phyloP scores from a whole-genome alignment of 192 early-diverging fungal genomes.

The Dissophora ornata region DNA sequence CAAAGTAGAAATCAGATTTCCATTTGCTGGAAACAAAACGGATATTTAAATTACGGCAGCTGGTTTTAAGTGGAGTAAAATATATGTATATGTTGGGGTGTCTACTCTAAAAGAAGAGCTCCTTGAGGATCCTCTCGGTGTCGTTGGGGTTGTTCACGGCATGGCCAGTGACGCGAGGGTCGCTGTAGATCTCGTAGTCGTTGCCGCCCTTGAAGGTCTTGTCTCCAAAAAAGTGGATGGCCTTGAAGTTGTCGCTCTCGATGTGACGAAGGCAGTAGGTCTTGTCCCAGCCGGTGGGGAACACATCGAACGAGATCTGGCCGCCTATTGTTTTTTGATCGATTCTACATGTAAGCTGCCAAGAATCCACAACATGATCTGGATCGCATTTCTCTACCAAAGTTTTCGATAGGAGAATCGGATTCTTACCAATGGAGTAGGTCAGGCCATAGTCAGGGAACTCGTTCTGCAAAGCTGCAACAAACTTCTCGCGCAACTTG shows the following conservation, averaged over 20 bases:
- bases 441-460: constrained; percentile 90
- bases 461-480: constrained; percentile 79
- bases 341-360: not conserved
- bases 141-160: constrained; percentile 85
- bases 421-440: constrained; percentile 85
- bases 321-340: constrained; percentile 66
- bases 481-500: constrained; percentile 88
- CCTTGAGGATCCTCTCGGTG: constrained; percentile 83
- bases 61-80: too few relatives aligned
- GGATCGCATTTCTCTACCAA: too few relatives aligned
- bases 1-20: too few relatives aligned
- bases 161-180: constrained; percentile 86
- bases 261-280: constrained; percentile 96
- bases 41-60: too few relatives aligned
- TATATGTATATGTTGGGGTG: too few relatives aligned
- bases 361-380: too few relatives aligned
- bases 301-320: constrained; percentile 99
- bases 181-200: constrained; percentile 95
- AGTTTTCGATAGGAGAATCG: too few relatives aligned
- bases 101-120: constrained; percentile 74
- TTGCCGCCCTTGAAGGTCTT: constrained; percentile 98
- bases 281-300: constrained; percentile 99
- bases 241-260: constrained; percentile 85
- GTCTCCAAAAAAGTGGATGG: constrained; percentile 98
- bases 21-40: too few relatives aligned